These are phyloP conservation scores for Coemansia umbellata DNA, from an alignment of 192 early-diverging fungal genomes.

Conservation along the genomic window DNA sequence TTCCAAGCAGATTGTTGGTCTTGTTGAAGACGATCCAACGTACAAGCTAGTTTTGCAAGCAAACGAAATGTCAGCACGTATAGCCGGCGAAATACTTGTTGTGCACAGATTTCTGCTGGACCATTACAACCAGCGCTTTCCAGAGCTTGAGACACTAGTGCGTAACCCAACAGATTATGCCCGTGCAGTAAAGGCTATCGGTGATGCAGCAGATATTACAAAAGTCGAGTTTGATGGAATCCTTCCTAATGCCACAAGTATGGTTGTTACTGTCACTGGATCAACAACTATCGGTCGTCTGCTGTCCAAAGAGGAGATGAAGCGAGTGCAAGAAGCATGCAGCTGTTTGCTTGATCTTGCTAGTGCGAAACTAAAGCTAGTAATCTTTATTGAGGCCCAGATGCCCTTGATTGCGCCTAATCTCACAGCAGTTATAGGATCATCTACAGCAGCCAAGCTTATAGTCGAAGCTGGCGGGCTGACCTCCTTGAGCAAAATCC, in stretches of 20 bases:
- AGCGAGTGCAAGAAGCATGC: constrained; percentile 71
- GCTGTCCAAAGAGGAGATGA: constrained; percentile 59
- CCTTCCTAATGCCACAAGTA: constrained; percentile 75
- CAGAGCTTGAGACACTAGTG: constrained; percentile 90
- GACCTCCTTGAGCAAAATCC: constrained; percentile 79
- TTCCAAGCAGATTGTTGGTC: constrained; percentile 12
- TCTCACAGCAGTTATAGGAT: constrained; percentile 80
- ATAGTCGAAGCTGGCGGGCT: constrained; percentile 89
- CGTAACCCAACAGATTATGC: constrained; percentile 86
- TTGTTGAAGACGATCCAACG: constrained; percentile 72
- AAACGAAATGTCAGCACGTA: constrained; percentile 77
- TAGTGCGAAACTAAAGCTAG: constrained; percentile 57
- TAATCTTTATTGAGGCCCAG: constrained; percentile 86
- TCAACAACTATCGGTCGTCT: constrained; percentile 75
- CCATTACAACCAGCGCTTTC: constrained; percentile 84
- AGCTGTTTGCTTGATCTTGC: constrained; percentile 69
- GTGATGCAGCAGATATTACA: constrained; percentile 73
- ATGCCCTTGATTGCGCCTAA: constrained; percentile 95
- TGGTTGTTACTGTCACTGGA: constrained; percentile 89
- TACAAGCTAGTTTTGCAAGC: constrained; percentile 82
- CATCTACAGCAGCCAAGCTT: constrained; percentile 82
- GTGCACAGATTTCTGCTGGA: constrained; percentile 78
- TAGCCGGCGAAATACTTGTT: constrained; percentile 84
- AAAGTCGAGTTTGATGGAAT: constrained; percentile 75
- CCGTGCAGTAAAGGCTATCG: constrained; percentile 76